phyloP scores from a whole-genome alignment of 345 rosid genomes.

The Arabidopsis suecica region DNA sequence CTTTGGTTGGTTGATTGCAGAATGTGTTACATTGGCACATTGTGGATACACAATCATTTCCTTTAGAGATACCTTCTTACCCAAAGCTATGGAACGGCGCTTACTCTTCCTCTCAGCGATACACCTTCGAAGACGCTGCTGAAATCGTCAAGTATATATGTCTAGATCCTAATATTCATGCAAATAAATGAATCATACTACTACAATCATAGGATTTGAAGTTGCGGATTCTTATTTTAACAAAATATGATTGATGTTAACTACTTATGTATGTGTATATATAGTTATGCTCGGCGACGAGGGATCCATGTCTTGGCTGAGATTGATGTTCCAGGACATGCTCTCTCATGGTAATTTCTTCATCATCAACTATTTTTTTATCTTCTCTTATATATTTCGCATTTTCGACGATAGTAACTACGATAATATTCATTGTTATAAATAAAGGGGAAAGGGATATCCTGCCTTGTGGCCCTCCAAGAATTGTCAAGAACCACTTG shows the following conservation, averaged over 20 bases:
- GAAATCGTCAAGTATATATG: conserved; percentile 57
- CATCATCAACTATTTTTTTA: not conserved
- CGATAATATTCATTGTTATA: not conserved
- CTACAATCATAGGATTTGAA: not conserved
- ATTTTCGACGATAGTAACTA: not conserved
- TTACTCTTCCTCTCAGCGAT: conserved; percentile 62
- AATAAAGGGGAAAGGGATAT: conserved; percentile 70
- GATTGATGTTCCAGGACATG: conserved; percentile 83
- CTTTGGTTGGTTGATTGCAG: conserved; percentile 43
- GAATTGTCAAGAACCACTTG: conserved; percentile 71
- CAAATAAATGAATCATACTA: not conserved
- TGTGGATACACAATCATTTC: conserved; percentile 71
- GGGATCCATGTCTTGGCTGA: conserved; percentile 77
- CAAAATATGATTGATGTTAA: too few relatives aligned
- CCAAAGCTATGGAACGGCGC: conserved; percentile 81
- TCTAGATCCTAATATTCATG: not conserved
- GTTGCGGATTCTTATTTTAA: not conserved
- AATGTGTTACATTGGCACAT: conserved; percentile 87
- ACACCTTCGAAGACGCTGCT: conserved; percentile 65
- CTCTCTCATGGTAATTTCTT: conserved; percentile 62
- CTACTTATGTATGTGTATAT: conserved; percentile 19
- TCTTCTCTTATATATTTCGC: not conserved
- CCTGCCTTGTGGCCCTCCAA: conserved; percentile 80
- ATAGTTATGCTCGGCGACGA: conserved; percentile 63
- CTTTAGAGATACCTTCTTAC: conserved; percentile 73